Evolutionary conservation across 805 yeast species (phyloP).

Genomic region (Vanderwaltozyma yarrowii): DNA sequence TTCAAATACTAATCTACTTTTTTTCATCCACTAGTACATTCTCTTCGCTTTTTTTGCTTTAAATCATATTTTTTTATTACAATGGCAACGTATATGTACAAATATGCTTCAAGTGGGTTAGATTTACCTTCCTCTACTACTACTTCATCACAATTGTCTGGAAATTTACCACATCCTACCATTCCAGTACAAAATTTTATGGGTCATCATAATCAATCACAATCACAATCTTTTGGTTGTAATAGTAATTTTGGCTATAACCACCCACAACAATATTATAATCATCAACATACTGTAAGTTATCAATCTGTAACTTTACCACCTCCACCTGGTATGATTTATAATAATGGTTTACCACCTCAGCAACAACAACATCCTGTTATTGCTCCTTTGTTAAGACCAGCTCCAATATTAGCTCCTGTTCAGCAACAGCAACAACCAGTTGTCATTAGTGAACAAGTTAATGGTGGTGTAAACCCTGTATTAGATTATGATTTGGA

Average conservation of each 20-base stretch:
- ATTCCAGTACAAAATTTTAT: neutral
- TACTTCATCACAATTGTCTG: neutral
- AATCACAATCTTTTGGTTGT: constrained; percentile 2
- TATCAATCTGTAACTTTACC: constrained; percentile 3
- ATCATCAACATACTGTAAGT: constrained; percentile 4
- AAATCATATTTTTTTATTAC: too few relatives aligned
- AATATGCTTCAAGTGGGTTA: constrained; percentile 2
- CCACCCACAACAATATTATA: constrained; percentile 4
- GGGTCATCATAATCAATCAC: constrained; percentile 5
- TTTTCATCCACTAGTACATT: constrained; percentile 1
- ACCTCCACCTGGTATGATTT: constrained; percentile 18
- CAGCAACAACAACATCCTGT: constrained; percentile 1
- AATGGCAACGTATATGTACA: constrained; percentile 8
- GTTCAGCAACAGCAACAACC: constrained; percentile 8
- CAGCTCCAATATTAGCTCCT: constrained; percentile 1
- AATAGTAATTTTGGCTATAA: constrained; percentile 1
- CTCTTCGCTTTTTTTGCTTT: neutral
- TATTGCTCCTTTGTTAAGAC: constrained; percentile 1
- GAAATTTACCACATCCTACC: neutral
- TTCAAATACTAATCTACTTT: too few relatives aligned
- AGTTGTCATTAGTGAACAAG: constrained; percentile 8
- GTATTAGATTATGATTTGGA: constrained; percentile 72
- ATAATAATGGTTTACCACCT: neutral
- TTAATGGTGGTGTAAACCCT: constrained; percentile 64
- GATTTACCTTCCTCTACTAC: constrained; percentile 1